phyloP scores from a whole-genome alignment of 192 early-diverging fungal species.

The Diversispora eburnea region DNA sequence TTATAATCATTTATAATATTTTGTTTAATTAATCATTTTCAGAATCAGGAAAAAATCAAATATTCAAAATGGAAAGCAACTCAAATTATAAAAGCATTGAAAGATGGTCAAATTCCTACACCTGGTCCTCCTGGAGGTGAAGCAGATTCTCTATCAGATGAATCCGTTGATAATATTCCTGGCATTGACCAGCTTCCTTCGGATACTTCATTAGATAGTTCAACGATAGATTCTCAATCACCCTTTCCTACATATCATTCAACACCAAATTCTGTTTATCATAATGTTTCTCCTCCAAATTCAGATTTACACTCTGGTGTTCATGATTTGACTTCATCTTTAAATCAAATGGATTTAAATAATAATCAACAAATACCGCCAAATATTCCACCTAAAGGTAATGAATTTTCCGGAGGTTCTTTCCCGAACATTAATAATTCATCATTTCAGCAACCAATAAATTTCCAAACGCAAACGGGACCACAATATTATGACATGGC shows the following conservation, averaged over 20 bases:
- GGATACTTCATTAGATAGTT: background rate
- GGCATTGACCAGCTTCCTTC: conserved; percentile 35
- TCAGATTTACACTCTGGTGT: background rate
- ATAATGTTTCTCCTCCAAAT: conserved; percentile 20
- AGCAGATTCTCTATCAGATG: background rate
- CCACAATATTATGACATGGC: background rate
- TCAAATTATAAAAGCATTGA: conserved; percentile 87
- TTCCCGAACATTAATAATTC: background rate
- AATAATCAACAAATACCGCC: conserved; percentile 5
- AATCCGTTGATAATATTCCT: conserved; percentile 21
- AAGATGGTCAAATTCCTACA: conserved; percentile 74
- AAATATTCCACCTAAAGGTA: conserved; percentile 21
- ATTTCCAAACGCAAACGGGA: too few species aligned
- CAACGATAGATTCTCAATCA: background rate
- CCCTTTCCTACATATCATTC: conserved; percentile 25
- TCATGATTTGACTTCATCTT: conserved; percentile 13
- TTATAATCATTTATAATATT: background rate
- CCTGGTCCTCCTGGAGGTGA: conserved; percentile 53
- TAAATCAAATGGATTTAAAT: background rate
- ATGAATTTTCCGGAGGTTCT: background rate
- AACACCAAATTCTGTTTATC: conserved; percentile 6
- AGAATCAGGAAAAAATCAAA: conserved; percentile 83
- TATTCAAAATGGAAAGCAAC: conserved; percentile 96
- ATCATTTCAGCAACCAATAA: background rate
- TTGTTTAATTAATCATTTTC: background rate